Conservation (phyloP, 768 basidiomycete species). For the Tremella fuciformis region DNA sequence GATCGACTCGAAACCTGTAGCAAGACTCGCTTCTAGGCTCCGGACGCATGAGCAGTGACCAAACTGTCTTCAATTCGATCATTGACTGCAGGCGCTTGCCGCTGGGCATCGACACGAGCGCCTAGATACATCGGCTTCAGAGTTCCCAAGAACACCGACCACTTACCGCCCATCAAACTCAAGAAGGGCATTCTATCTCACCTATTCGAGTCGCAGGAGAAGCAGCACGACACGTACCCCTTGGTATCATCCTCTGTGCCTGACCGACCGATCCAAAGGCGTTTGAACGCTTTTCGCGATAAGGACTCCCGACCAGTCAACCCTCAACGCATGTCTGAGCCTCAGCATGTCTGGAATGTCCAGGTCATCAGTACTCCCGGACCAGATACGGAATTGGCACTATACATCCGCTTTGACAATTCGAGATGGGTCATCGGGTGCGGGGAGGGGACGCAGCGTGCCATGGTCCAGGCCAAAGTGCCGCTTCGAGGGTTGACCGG, state of each 20-base stretch:
- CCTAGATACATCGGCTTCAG: too few species aligned
- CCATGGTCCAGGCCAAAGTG: conserved; percentile 66
- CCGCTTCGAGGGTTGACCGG: conserved; percentile 67
- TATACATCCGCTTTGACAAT: conserved; percentile 70
- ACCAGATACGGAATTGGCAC: conserved; percentile 72
- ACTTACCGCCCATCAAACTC: not conserved
- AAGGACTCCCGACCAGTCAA: not conserved
- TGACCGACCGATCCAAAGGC: too few species aligned
- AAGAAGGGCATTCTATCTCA: too few species aligned
- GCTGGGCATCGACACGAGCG: too few species aligned
- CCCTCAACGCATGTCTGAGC: not conserved
- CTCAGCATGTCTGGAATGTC: conserved; percentile 39
- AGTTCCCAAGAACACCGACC: too few species aligned
- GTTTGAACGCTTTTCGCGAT: too few species aligned
- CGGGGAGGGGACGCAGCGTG: conserved; percentile 73
- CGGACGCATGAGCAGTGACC: conserved; percentile 4
- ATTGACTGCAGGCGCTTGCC: too few species aligned
- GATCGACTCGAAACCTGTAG: conserved; percentile 4
- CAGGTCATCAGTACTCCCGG: conserved; percentile 48
- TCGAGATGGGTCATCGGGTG: conserved; percentile 85
- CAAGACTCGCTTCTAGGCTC: not conserved
- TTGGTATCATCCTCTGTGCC: too few species aligned
- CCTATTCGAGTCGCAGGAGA: too few species aligned
- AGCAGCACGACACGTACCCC: too few species aligned
- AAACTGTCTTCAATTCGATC: too few species aligned